Evolutionary conservation across 2,329 filamentous ascomycete species (phyloP), one percentile per base, ranked within the genome.

Genomic region (Cercospora zeae-maydis): DNA sequence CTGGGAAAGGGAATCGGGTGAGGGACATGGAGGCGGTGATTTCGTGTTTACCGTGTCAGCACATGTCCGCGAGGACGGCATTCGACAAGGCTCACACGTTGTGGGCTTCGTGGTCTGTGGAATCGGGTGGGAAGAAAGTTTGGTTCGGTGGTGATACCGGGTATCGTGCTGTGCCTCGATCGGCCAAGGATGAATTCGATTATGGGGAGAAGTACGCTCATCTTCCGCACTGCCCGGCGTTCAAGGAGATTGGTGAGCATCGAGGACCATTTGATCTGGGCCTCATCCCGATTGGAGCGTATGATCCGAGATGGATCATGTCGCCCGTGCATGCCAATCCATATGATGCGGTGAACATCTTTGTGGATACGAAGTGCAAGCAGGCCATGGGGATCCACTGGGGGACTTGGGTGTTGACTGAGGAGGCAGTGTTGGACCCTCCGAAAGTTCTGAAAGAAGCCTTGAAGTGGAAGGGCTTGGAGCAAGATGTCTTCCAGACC

Each of bases 211-310:
- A 88, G 63, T 87, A 88, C 70, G 54, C 66, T 19, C 80, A 87
- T 14, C 80, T 88, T 57, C 92, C 93, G 4, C 79, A 81, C 21
- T 96, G 91, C 73, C 93, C 93, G 7, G 91, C 92, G 55, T 97
- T 97, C 79, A 84, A 85, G 66, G 84, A 96, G 75, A 92, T 97
- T 66, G 93, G 93, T 65, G 78, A 86, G 14, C 83, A 88, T 58
- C 83, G 91, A 34, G 93, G 93, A 0, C 91, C 92, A 0, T 96
- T 97, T 71, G 92, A 97, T 75, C 84, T 98, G 6, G 93, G 93
- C 0, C 79, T 97, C 60, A 95, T 98, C 67, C 93, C 93, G 39
- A 97, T 98, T 69, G 93, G 93, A 58, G 93, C 93, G 1, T 97
- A 97, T 76, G 81, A 85, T 63, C 90, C 90, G 0, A 82, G 90